Percentiles rank a stretch among this genome's conserved stretches.
phyloP scores from a whole-genome alignment of 2,329 filamentous ascomycete genomes.

The Neofusicoccum cordaticola region DNA sequence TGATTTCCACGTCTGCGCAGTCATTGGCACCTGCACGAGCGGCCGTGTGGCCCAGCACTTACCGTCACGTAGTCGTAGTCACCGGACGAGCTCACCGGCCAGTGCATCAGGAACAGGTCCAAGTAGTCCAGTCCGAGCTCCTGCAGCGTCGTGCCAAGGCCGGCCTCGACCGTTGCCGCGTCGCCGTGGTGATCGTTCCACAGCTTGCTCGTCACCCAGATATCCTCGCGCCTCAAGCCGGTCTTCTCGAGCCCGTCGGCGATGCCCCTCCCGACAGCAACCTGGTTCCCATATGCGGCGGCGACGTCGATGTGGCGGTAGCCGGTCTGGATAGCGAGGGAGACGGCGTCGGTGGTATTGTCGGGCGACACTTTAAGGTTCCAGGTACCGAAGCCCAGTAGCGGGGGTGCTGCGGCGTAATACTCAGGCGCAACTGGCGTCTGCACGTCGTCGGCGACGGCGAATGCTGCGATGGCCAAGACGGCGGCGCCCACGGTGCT shows the following conservation, averaged over 20 bases:
- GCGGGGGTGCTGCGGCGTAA: constrained; percentile 20
- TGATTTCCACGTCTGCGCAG: constrained; percentile 60
- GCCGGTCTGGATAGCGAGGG: constrained; percentile 45
- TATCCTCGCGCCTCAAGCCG: constrained; percentile 31
- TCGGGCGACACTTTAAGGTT: constrained; percentile 29
- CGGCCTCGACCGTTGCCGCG: constrained; percentile 27
- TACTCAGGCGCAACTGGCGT: background rate
- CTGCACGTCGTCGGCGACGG: constrained; percentile 1
- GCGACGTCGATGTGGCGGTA: constrained; percentile 54
- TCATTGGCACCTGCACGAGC: constrained; percentile 12
- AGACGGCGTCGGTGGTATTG: constrained; percentile 37
- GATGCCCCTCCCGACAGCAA: constrained; percentile 44
- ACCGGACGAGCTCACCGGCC: constrained; percentile 35
- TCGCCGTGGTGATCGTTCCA: constrained; percentile 29
- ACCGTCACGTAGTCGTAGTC: constrained; percentile 17
- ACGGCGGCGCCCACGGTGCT: background rate
- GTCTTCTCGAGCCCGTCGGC: constrained; percentile 32
- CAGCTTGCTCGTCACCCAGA: constrained; percentile 41
- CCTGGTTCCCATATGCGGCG: constrained; percentile 44
- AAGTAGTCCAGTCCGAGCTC: constrained; percentile 40
- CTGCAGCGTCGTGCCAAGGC: constrained; percentile 30
- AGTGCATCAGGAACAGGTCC: constrained; percentile 42
- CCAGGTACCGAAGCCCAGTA: constrained; percentile 40
- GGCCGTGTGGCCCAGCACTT: background rate
- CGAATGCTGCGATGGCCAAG: background rate